Conservation (phyloP, 2,329 filamentous ascomycete species). For the Fusarium nematophilum region DNA sequence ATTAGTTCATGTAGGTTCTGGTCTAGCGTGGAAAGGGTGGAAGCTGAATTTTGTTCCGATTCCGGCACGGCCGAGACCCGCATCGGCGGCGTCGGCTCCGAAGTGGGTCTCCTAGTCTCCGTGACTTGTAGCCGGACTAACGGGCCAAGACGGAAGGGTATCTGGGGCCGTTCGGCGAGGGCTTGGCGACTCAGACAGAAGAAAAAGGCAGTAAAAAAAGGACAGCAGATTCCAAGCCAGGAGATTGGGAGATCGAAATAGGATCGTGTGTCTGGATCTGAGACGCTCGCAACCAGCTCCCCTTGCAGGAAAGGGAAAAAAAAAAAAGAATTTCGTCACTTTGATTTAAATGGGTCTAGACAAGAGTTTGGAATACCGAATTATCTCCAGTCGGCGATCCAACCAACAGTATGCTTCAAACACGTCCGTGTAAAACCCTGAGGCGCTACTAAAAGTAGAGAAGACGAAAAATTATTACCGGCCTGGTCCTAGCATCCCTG, state of each 20-base stretch:
- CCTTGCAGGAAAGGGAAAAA: constrained; percentile 14
- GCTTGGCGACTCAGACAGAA: background rate
- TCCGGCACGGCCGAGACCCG: constrained; percentile 33
- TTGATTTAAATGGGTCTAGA: constrained; percentile 14
- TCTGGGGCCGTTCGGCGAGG: no score
- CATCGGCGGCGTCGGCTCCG: constrained; percentile 37
- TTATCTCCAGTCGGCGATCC: constrained; percentile 34
- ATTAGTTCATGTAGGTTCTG: constrained; percentile 30
- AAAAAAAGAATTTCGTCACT: constrained; percentile 12
- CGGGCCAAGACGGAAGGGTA: constrained; percentile 1
- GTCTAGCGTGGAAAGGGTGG: constrained; percentile 26
- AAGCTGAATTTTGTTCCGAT: constrained; percentile 32
- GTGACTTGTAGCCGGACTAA: background rate
- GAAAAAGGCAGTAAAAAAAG: background rate
- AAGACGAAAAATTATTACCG: background rate
- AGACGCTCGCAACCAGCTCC: constrained; percentile 12
- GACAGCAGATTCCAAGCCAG: background rate
- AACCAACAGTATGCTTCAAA: background rate
- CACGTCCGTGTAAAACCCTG: constrained; percentile 3
- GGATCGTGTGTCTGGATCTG: constrained; percentile 18
- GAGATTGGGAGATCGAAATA: constrained; percentile 7
- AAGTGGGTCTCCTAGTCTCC: constrained; percentile 14
- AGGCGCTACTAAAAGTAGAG: background rate
- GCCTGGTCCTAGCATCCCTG: constrained; percentile 5
- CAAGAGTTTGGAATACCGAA: constrained; percentile 41